Base-by-base conservation (phyloP, 306 rosid species). In the Pyrus pyrifolia region DNA sequence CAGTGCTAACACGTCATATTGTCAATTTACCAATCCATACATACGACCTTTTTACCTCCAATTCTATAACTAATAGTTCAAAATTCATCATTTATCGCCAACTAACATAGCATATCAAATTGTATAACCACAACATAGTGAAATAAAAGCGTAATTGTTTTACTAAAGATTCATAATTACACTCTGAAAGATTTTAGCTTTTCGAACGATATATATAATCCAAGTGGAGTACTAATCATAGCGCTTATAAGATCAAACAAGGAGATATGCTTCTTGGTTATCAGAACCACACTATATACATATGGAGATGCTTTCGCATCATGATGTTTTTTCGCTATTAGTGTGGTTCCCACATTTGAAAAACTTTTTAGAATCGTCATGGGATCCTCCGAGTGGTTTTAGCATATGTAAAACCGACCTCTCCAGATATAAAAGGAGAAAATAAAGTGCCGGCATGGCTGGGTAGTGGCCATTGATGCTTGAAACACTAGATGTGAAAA, bases 331-430 rank as follows among this genome's bases (percentile, higher is more conserved):
- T 18, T 53, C 53, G 58, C 31, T 11, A 18, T 15, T 57, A 53
- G 67, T 55, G 79, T 76, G 79, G 66, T 81, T 65, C 79, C 69
- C 83, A 58, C 86, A 65, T 68, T 67, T 81, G 80, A 76, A 70
- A 75, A 83, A 51, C 55, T 78, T 77, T 85, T 82, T 63, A 77
- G 81, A 79, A 88, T 86, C 85, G 70, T 79, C 85, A 71, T 55
- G 78, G 62, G 83, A 87, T 86, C 86, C 85, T 79, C 86, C 81
- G 82, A 81, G 83, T 86, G 88, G 87, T 68, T 68, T 51, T 70
- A 85, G 80, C 89, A 83, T 70, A 83, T 70, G 21, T 71, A 80
- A 78, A 80, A 70, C 80, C 78, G 77, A 74, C 79, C 78, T 76
- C 75, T 69, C 13, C 79, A 77, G 72, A 70, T 72, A 71, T 30